phyloP scores from a whole-genome alignment of 148 eudicot genomes.

The Vaccinium darrowii region DNA sequence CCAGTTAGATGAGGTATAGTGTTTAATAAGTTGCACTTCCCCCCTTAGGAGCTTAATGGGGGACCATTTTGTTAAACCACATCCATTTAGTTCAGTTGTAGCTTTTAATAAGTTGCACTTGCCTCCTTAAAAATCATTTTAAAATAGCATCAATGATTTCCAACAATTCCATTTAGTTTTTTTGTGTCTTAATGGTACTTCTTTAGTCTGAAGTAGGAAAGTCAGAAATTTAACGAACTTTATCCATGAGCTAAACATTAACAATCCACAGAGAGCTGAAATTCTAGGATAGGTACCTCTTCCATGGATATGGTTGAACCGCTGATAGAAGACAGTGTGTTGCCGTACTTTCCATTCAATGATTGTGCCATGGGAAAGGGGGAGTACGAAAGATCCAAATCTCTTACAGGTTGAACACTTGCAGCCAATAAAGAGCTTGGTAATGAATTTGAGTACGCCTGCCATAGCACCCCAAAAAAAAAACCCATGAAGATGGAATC shows the following conservation, averaged over 20 bases:
- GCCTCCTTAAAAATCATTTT: neutral
- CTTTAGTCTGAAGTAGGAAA: neutral
- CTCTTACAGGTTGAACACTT: conserved; percentile 60
- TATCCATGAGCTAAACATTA: neutral
- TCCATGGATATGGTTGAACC: conserved; percentile 67
- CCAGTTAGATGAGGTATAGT: neutral
- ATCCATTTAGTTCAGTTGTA: neutral
- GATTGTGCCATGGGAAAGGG: conserved; percentile 67
- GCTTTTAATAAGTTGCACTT: neutral
- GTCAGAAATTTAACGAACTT: neutral
- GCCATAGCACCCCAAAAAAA: conserved; percentile 26
- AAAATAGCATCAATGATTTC: neutral
- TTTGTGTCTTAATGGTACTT: neutral
- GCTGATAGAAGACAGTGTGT: conserved; percentile 54
- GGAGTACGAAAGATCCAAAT: conserved; percentile 71
- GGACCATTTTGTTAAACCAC: neutral
- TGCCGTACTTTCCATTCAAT: conserved; percentile 55
- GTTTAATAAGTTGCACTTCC: neutral
- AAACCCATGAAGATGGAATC: neutral
- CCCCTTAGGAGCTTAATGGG: neutral
- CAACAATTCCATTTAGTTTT: neutral
- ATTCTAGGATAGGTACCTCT: conserved; percentile 45
- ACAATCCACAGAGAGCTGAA: neutral
- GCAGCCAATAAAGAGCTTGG: conserved; percentile 67
- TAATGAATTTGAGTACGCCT: conserved; percentile 62